Evolutionary conservation across 2,329 filamentous ascomycete genomes (phyloP), one percentile per base, ranked within the genome.

Genomic region (Bipolaris oryzae): DNA sequence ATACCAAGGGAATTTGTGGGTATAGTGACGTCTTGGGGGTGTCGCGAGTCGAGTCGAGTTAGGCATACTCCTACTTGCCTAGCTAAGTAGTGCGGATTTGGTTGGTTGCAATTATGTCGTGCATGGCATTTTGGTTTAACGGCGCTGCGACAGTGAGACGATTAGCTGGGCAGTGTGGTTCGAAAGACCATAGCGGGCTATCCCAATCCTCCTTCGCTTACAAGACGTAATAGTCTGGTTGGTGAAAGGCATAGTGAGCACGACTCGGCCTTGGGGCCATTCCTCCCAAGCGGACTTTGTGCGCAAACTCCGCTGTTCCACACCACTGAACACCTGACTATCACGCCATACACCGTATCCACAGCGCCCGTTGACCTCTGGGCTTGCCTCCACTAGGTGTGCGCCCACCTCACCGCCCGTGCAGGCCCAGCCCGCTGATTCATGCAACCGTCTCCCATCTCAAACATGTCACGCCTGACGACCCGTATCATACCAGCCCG

Each of bases 401-500:
- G 21, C 39, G 13, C 11, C 15, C 9, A 9, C 13, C 13, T 33
- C 31, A 35, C 31, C 15, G 21, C 33, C 13, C 5, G 31, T 34
- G 43, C 43, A 45, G 34, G 34, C 43, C 39, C 21, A 15, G 20
- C 13, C 10, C 13, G 4, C 18, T 25, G 18, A 35, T 21, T 35
- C 28, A 21, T 18, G 44, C 21, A 15, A 47, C 7, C 33, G 18
- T 37, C 10, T 37, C 33, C 21, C 43, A 47, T 41, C 35, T 53
- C 50, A 45, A 53, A 53, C 50, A 46, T 41, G 43, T 47, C 50
- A 53, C 38, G 50, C 44, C 44, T 37, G 33, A 47, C 33, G 33
- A 47, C 31, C 20, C 33, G 31, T 47, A 37, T 33, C 33, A 33
- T 23, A 46, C 20, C 21, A 37, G 20, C 18, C 44, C n/a, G 7